Evolutionary conservation across 2,329 filamentous ascomycete genomes (phyloP), one percentile per base, ranked within the genome.

Genomic region (Fusarium secorum): DNA sequence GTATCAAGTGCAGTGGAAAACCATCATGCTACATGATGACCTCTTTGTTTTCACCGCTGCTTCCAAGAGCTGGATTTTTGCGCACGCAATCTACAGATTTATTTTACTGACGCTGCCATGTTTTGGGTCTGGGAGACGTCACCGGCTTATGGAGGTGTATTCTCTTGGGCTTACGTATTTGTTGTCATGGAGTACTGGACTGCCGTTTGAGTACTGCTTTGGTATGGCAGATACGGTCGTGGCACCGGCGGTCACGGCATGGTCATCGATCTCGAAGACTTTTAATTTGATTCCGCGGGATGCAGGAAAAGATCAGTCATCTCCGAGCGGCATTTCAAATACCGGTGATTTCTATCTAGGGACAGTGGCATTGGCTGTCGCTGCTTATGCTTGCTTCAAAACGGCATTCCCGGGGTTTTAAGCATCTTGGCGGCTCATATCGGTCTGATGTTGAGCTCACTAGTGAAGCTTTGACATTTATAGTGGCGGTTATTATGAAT

Each of bases 121-220:
- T 3, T 59, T 59, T 30, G 56, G 56, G 5, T 59, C 56, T 30
- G 56, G 56, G 1, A 20, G 46, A 35, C 56, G 56, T 6, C 56
- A 59, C 22, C 33, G 56, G 20, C 46, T 59, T 1, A 11, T 59
- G 30, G 56, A 59, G 15, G 28, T 42, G 36, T 54, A 59, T 7
- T 59, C 56, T 17, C 46, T 59, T 17, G 22, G 48, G 3, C 15
- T 59, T 4, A 59, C 56, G 7, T 54, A 54, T 15, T 59, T 54
- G 10, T 35, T 59, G 36, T 59, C 56, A 10, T 32, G 15, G 30
- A 28, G 28, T 13, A 59, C 46, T 24, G 48, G 46, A 4, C 36
- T 59, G 9, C 46, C 56, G 6, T 59, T 59, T 28, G 56, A 59
- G 14, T 59, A 59, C n/a, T 59, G 56, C 22, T 59, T 59, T 3